Percentiles rank a stretch among this genome's conserved stretches.
Evolutionary conservation across 2,329 filamentous ascomycete genomes (phyloP).

Genomic region (Monilinia polystroma): DNA sequence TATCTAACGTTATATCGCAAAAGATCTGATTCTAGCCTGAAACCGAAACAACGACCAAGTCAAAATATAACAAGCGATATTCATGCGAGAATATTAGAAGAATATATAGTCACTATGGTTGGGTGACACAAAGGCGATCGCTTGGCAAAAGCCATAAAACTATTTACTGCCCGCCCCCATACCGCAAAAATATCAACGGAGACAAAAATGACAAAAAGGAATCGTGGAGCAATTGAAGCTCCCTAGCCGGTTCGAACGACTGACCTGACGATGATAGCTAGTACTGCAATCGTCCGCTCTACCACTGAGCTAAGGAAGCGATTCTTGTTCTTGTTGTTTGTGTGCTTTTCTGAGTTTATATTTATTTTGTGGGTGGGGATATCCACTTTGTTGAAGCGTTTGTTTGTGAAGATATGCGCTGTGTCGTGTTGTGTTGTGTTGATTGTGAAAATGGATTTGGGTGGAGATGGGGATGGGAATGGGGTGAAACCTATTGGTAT

Average conservation of each 20-base stretch:
- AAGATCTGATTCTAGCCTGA: not conserved
- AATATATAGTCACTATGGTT: no score
- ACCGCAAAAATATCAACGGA: no score
- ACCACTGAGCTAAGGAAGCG: constrained; percentile 21
- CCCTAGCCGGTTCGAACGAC: constrained; percentile 21
- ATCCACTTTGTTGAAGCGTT: not conserved
- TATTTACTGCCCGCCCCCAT: no score
- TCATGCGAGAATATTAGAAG: no score
- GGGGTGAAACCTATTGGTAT: fast-evolving
- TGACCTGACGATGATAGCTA: constrained; percentile 17
- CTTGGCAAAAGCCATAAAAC: no score
- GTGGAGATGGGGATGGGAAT: not conserved
- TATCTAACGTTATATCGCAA: no score
- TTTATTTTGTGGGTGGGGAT: not conserved
- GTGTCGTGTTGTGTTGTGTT: not conserved
- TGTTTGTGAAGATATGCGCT: not conserved
- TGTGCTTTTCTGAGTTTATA: fast-evolving
- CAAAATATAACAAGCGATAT: no score
- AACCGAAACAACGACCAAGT: no score
- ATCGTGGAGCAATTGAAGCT: constrained; percentile 9
- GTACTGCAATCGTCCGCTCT: constrained; percentile 21
- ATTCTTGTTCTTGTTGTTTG: fast-evolving
- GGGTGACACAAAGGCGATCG: not conserved
- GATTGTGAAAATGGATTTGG: not conserved
- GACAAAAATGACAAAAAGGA: not conserved